Base-by-base conservation (phyloP, 306 rosid species). In the Datisca glomerata region DNA sequence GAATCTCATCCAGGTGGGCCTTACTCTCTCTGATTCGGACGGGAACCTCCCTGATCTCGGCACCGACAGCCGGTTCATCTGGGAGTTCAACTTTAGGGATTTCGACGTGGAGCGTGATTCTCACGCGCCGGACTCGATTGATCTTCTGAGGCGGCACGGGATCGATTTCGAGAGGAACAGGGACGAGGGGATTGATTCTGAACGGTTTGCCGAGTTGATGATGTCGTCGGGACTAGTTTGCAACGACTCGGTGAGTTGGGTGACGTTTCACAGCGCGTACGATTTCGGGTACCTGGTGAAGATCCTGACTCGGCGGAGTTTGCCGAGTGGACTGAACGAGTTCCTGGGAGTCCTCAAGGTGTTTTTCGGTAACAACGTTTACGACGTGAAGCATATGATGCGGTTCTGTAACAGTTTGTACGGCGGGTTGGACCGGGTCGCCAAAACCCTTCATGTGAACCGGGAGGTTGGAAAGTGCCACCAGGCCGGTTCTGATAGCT, bases 401-500 rank as follows among this genome's bases (percentile, higher is more conserved):
- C 51, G 73, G 37, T 80, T 73, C 59, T 85, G 93, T 1, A 21
- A 64, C 18, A 24, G 65, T 5, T 53, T 85, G 4, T 71, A 66
- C 5, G 93, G 87, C 0, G 96, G 96, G 2, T 13, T 85, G 67
- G 93, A 85, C 56, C 75, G 87, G 41, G 66, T 85, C 0, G 96
- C 93, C 0, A 57, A 53, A 14, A 68, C 77, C 7, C 76, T 85
- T 0, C 62, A 66, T 1, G 79, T 85, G 48, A 64, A 65, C 44
- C 73, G 93, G 73, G 85, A 65, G 3, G 93, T 77, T 12, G 96
- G 93, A 0, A 80, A 71, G n/a, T 74, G 78, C 49, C 96, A 85
- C 27, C 93, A 85, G 43, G 96, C 93, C 56, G 93, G 85, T 12
- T 85, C 93, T 0, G 96, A 85, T 28, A 74, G 87, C 49, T 32